These are phyloP conservation scores for Geotrichum histeridarum DNA, from an alignment of 1,139 yeast genomes.

Conservation along the genomic window DNA sequence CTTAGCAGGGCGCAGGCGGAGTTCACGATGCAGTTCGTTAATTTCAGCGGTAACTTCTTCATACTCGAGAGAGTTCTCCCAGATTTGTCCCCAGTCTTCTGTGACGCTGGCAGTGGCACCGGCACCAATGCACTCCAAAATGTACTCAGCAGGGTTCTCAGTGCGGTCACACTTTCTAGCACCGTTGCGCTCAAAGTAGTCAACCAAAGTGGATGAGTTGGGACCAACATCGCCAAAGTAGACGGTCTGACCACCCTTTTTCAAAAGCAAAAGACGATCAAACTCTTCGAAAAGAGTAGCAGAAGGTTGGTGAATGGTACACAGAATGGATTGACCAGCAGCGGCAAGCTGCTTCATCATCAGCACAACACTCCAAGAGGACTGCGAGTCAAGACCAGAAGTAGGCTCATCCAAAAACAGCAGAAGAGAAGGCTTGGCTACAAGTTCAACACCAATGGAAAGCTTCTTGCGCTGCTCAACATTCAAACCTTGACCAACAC, in stretches of 20 bases:
- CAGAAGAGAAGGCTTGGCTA: constrained; percentile 74
- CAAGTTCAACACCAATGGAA: constrained; percentile 81
- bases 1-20: constrained; percentile 29
- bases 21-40: constrained; percentile 41
- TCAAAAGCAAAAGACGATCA: constrained; percentile 63
- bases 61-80: constrained; percentile 55
- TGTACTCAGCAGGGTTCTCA: constrained; percentile 77
- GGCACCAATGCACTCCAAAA: constrained; percentile 69
- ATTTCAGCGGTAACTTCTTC: constrained; percentile 35
- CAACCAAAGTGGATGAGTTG: constrained; percentile 51
- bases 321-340: constrained; percentile 73
- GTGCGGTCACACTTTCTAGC: constrained; percentile 54
- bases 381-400: constrained; percentile 83
- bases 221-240: constrained; percentile 73
- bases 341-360: constrained; percentile 60
- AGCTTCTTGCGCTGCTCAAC: constrained; percentile 80
- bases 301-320: constrained; percentile 78
- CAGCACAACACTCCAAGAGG: constrained; percentile 59
- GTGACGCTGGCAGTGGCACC: constrained; percentile 64
- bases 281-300: constrained; percentile 68
- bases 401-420: constrained; percentile 86
- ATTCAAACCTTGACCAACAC: constrained; percentile 61
- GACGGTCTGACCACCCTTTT: constrained; percentile 71
- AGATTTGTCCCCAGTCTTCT: constrained; percentile 57
- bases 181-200: constrained; percentile 64